A percentile compares a stretch with the other conserved stretches of the same genome.
phyloP scores from a whole-genome alignment of 257 asterid genomes.

The Cordia subcordata region DNA sequence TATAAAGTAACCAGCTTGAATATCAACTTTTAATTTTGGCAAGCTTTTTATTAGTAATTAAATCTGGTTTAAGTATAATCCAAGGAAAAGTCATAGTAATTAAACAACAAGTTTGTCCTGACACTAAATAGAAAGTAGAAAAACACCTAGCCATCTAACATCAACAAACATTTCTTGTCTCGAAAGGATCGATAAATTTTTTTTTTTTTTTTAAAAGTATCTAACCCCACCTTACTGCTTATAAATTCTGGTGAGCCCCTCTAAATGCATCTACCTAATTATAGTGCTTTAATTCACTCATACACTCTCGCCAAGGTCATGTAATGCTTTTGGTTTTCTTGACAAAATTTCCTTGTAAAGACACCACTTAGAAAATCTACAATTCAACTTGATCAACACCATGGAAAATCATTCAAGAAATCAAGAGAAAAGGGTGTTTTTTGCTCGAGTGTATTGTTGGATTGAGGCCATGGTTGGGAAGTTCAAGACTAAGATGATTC shows the following conservation, averaged over 20 bases:
- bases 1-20: not conserved
- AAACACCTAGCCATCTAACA: no score
- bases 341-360: no score
- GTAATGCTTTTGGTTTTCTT: no score
- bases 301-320: not conserved
- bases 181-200: no score
- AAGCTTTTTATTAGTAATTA: no score
- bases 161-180: no score
- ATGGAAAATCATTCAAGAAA: slow-evolving; percentile 10
- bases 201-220: no score
- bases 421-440: not conserved
- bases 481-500: slow-evolving; percentile 1
- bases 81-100: no score
- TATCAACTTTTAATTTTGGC: not conserved
- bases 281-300: not conserved
- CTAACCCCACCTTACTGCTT: not conserved
- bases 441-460: no score
- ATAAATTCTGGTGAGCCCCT: not conserved
- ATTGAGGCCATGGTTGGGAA: slow-evolving; percentile 11
- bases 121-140: no score
- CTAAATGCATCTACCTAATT: not conserved
- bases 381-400: no score
- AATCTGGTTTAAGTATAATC: not conserved
- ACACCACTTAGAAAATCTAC: not conserved
- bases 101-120: no score